A percentile compares a stretch with the other conserved stretches of the same genome.
Evolutionary conservation across 169 alveolate genomes (phyloP).

Genomic region (Plasmodium cynomolgi): DNA sequence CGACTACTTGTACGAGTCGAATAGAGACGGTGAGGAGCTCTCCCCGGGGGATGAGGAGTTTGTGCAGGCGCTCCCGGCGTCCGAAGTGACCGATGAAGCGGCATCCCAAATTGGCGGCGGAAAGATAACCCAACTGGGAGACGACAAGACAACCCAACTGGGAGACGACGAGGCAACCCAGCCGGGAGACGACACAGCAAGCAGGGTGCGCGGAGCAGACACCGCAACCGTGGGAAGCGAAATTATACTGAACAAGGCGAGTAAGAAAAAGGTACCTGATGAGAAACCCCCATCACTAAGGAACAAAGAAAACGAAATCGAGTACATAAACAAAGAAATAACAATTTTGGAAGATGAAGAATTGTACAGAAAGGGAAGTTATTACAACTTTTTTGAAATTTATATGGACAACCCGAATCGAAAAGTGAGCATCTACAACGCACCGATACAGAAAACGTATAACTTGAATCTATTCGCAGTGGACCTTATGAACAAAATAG

Average conservation of each 20-base stretch:
- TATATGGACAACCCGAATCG: conserved; percentile 33
- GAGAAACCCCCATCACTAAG: not conserved
- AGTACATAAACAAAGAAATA: conserved; percentile 15
- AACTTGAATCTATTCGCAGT: conserved; percentile 33
- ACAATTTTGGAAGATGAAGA: conserved; percentile 36
- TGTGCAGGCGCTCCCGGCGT: not conserved
- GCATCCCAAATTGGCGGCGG: not conserved
- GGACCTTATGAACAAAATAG: conserved; percentile 61
- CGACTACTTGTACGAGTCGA: conserved; percentile 29
- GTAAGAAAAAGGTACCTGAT: not conserved
- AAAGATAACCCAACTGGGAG: not conserved
- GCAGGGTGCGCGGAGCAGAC: not conserved
- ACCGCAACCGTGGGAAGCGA: not conserved
- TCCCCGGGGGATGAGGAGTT: not conserved
- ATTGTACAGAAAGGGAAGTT: conserved; percentile 8
- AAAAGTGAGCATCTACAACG: conserved; percentile 35
- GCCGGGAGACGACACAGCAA: not conserved
- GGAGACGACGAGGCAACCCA: not conserved
- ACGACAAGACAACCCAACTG: not conserved
- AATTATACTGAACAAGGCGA: not conserved
- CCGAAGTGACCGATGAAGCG: not conserved
- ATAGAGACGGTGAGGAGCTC: not conserved
- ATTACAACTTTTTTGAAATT: conserved; percentile 12
- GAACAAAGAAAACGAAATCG: not conserved
- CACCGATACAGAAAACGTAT: conserved; percentile 36